These are phyloP conservation scores for Debaryomycetaceae sp. DNA, from an alignment of 1,139 yeast genomes.

Conservation along the genomic window DNA sequence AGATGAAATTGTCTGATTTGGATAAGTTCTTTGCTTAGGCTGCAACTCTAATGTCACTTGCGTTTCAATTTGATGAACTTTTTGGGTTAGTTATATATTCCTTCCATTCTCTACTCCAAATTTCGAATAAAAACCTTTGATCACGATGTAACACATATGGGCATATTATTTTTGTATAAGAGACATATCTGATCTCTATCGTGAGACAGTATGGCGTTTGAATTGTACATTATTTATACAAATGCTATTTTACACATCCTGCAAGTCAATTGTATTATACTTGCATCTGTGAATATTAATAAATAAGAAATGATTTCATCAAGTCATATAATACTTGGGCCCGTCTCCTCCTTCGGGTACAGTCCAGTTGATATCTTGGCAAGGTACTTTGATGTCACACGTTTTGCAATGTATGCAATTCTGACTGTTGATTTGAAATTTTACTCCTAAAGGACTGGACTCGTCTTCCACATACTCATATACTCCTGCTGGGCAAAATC, in stretches of 20 bases:
- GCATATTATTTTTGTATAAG: background rate
- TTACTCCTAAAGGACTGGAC: slow-evolving; percentile 56
- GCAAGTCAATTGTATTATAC: background rate
- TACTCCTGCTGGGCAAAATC: slow-evolving; percentile 98
- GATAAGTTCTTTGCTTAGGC: slow-evolving; percentile 55
- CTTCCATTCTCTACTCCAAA: background rate
- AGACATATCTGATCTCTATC: background rate
- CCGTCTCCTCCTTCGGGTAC: slow-evolving; percentile 99
- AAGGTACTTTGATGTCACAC: slow-evolving; percentile 94
- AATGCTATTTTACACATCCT: background rate
- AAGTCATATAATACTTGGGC: slow-evolving; percentile 85
- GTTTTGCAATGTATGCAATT: slow-evolving; percentile 98
- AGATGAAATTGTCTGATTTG: slow-evolving; percentile 66
- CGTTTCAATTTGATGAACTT: background rate
- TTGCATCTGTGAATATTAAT: background rate
- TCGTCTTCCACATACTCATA: slow-evolving; percentile 85
- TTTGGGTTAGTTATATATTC: background rate
- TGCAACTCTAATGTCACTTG: background rate
- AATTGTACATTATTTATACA: too few species aligned
- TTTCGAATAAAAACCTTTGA: background rate
- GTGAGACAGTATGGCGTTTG: too few species aligned
- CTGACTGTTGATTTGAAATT: slow-evolving; percentile 90
- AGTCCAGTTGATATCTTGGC: slow-evolving; percentile 90
- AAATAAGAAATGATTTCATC: slow-evolving; percentile 6
- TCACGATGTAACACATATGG: background rate